Evolutionary conservation across 2,329 filamentous ascomycete genomes (phyloP).

Genomic region (Venturia nashicola): DNA sequence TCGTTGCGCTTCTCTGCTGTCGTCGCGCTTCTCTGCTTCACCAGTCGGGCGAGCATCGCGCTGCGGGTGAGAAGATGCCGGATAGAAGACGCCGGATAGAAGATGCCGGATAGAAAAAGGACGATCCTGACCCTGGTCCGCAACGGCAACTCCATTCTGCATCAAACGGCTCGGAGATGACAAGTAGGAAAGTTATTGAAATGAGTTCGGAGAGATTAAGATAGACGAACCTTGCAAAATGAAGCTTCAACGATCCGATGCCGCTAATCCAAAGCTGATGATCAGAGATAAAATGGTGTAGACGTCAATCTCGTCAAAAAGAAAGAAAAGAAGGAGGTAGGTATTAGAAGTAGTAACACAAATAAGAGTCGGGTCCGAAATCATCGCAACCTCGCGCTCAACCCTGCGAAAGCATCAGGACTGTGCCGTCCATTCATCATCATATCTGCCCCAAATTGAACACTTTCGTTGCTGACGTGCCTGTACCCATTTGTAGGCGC

Average conservation of each 20-base stretch:
- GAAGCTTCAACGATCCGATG: not conserved
- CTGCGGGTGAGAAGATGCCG: not conserved
- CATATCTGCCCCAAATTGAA: conserved; percentile 48
- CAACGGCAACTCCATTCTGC: not conserved
- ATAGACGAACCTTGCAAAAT: not conserved
- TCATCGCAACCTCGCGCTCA: conserved; percentile 42
- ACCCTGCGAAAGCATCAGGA: conserved; percentile 66
- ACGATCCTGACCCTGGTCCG: not conserved
- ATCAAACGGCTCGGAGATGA: not conserved
- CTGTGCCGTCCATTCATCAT: conserved; percentile 57
- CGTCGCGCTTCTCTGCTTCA: not conserved
- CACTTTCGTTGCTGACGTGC: conserved; percentile 57
- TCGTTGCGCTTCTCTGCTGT: not conserved
- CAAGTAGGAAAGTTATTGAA: not conserved
- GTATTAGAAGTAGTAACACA: not conserved
- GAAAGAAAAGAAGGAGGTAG: not conserved
- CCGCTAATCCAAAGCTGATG: no score
- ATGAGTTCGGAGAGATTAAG: not conserved
- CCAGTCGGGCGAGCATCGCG: not conserved
- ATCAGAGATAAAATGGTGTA: not conserved
- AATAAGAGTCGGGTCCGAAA: not conserved
- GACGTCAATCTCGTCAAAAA: not conserved
- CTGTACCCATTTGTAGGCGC: conserved; percentile 18
- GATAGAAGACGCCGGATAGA: not conserved
- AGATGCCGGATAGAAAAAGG: not conserved